These are phyloP conservation scores for Clathrospora elynae DNA, from an alignment of 2,329 filamentous ascomycete species.

Conservation along the genomic window DNA sequence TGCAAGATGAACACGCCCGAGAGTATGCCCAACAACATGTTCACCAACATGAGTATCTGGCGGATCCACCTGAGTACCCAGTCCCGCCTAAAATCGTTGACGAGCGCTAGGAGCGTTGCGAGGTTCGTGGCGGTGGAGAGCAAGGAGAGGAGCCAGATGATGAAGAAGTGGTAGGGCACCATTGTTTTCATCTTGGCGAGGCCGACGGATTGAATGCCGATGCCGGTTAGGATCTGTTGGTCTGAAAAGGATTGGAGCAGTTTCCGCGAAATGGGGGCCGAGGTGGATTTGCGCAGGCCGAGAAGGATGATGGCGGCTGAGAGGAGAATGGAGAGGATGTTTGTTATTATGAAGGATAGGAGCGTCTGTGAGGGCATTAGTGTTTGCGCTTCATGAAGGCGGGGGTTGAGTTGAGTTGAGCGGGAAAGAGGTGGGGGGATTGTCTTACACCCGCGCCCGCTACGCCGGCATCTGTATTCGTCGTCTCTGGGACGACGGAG, in stretches of 20 bases:
- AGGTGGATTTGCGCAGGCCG: constrained; percentile 55
- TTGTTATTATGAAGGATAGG: constrained; percentile 70
- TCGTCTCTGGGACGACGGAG: constrained; percentile 51
- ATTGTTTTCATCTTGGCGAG: constrained; percentile 64
- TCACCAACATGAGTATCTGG: constrained; percentile 69
- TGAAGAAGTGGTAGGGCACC: constrained; percentile 72
- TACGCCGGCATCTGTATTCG: constrained; percentile 61
- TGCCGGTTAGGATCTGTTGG: constrained; percentile 71
- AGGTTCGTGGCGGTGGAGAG: constrained; percentile 70
- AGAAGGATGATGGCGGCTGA: constrained; percentile 63
- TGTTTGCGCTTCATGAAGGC: no score
- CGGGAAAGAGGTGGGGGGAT: not conserved
- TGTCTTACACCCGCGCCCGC: constrained; percentile 61
- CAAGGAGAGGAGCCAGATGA: constrained; percentile 70
- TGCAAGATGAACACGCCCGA: constrained; percentile 63
- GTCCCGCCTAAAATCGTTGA: constrained; percentile 69
- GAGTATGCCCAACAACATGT: constrained; percentile 63
- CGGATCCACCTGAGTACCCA: constrained; percentile 70
- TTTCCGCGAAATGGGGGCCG: constrained; percentile 63
- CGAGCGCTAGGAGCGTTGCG: constrained; percentile 66
- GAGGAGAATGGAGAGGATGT: constrained; percentile 61
- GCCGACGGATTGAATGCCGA: constrained; percentile 69
- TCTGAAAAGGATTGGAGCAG: constrained; percentile 69
- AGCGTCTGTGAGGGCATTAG: constrained; percentile 52
- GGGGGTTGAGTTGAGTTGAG: not conserved